phyloP scores from a whole-genome alignment of 208 protist genomes.

The Phytomonas sp. region DNA sequence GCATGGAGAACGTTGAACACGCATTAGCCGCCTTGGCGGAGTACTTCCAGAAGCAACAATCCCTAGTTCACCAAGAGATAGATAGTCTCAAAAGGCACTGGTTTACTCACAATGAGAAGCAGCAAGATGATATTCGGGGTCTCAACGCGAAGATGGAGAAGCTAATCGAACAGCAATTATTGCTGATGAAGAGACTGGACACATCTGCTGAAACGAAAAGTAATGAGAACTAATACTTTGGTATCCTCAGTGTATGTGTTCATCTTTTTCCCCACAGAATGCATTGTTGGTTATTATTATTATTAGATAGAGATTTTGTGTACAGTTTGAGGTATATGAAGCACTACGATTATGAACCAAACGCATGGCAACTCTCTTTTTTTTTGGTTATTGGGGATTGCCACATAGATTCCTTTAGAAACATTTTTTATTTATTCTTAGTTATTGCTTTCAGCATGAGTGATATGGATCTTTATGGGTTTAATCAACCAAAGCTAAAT shows the following conservation, averaged over 20 bases:
- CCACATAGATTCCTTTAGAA: conserved; percentile 3
- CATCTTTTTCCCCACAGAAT: background rate
- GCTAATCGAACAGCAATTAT: conserved; percentile 29
- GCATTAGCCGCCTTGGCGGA: conserved; percentile 30
- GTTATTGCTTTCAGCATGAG: conserved; percentile 14
- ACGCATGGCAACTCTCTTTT: background rate
- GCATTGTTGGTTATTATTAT: background rate
- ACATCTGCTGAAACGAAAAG: background rate
- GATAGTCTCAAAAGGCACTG: background rate
- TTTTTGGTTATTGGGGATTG: background rate
- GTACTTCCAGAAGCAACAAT: conserved; percentile 27
- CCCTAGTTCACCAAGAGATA: conserved; percentile 18
- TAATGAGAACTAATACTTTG: background rate
- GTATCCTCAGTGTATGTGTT: background rate
- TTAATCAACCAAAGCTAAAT: background rate
- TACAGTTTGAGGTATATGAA: background rate
- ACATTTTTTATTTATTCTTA: conserved; percentile 9
- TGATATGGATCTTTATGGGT: conserved; percentile 5
- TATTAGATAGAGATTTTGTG: background rate
- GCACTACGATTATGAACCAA: background rate
- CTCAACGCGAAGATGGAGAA: conserved; percentile 25
- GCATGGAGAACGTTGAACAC: conserved; percentile 51
- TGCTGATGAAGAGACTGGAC: conserved; percentile 7
- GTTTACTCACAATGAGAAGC: conserved; percentile 18
- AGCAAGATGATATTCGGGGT: conserved; percentile 11